phyloP scores from a whole-genome alignment of 208 protist genomes.

The Novymonas esmeraldas region DNA sequence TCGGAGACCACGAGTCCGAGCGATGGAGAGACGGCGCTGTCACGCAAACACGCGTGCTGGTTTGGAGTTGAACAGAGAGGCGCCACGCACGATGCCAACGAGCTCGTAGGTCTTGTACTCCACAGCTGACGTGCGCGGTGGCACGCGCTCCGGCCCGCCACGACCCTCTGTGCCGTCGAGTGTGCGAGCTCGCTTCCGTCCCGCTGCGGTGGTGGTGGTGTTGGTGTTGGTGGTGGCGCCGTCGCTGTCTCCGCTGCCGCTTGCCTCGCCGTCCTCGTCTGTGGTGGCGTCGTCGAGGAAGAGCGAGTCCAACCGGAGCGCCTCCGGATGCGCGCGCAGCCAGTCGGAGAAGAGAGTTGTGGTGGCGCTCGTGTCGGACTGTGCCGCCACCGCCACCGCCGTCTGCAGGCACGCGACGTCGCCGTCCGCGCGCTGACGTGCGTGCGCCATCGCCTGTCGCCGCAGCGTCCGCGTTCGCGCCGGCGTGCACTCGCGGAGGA shows the following conservation, averaged over 20 bases:
- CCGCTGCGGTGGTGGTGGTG: too few species aligned
- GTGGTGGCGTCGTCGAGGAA: conserved; percentile 24
- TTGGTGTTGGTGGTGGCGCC: too few species aligned
- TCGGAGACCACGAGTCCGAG: too few species aligned
- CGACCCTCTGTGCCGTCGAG: not conserved
- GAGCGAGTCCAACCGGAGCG: conserved; percentile 45
- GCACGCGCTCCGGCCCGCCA: not conserved
- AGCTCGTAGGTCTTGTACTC: conserved; percentile 65
- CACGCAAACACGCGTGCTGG: conserved; percentile 56
- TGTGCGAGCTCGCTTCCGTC: conserved; percentile 20
- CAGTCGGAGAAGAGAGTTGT: conserved; percentile 54
- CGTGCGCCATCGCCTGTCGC: not conserved
- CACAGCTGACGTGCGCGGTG: not conserved
- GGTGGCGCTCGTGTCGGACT: too few species aligned
- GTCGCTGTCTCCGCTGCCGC: not conserved
- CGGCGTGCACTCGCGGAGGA: conserved; percentile 33
- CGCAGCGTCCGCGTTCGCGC: conserved; percentile 11
- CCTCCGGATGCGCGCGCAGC: conserved; percentile 55
- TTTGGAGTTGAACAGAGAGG: conserved; percentile 76
- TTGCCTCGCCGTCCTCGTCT: not conserved
- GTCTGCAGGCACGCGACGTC: not conserved
- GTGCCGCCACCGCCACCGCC: not conserved
- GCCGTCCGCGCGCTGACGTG: not conserved
- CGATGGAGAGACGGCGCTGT: not conserved
- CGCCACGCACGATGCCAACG: conserved; percentile 62